A percentile compares a stretch with the other conserved stretches of the same genome.
phyloP scores from a whole-genome alignment of 129 eudicot species.

The Pulicaria dysenterica region DNA sequence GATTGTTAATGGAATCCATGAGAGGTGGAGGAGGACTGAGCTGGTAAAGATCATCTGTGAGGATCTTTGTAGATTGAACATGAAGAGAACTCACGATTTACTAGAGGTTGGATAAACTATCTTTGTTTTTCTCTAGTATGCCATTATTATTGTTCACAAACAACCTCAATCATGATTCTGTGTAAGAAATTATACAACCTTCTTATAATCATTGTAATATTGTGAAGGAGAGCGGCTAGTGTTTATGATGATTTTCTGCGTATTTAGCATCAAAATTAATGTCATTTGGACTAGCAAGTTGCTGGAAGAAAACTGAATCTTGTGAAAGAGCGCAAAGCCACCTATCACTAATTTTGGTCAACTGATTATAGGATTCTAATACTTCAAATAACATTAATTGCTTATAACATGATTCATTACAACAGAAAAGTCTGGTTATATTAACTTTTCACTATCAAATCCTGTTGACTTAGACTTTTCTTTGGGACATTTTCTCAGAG shows the following conservation, averaged over 20 bases:
- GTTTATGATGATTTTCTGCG: background rate
- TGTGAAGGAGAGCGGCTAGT: background rate
- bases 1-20: slow-evolving; percentile 93
- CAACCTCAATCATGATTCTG: background rate
- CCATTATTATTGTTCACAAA: background rate
- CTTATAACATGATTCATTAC: background rate
- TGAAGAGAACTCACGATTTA: slow-evolving; percentile 93
- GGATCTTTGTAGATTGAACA: slow-evolving; percentile 79
- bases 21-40: slow-evolving; percentile 80
- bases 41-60: slow-evolving; percentile 80
- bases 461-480: background rate
- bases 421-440: background rate
- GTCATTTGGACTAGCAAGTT: background rate
- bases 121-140: slow-evolving; percentile 3
- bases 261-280: background rate
- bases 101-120: slow-evolving; percentile 64
- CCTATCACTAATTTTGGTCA: background rate
- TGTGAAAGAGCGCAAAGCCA: background rate
- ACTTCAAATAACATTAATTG: background rate
- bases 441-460: background rate
- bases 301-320: slow-evolving; percentile 1
- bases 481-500: slow-evolving; percentile 51
- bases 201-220: background rate
- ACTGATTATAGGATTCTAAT: background rate
- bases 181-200: background rate